These are phyloP conservation scores for Fusarium sp. DNA, from an alignment of 2,329 filamentous ascomycete genomes.

Conservation along the genomic window DNA sequence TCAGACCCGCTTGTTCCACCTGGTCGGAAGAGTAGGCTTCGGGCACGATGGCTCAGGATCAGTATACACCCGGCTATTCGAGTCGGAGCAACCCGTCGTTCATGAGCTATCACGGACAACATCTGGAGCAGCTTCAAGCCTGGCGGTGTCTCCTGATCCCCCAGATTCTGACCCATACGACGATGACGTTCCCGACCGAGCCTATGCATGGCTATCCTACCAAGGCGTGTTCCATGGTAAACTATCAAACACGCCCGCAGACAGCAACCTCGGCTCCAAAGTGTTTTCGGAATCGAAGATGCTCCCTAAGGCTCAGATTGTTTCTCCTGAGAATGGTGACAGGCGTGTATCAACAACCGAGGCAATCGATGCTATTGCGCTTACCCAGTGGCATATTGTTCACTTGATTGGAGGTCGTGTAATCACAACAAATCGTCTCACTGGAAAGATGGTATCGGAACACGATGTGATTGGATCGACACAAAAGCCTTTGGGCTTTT, in stretches of 20 bases:
- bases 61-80: slow-evolving; percentile 88
- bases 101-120: slow-evolving; percentile 74
- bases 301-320: slow-evolving; percentile 78
- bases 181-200: slow-evolving; percentile 72
- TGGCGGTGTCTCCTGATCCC: slow-evolving; percentile 81
- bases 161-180: slow-evolving; percentile 66
- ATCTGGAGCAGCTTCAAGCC: slow-evolving; percentile 67
- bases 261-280: slow-evolving; percentile 73
- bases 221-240: slow-evolving; percentile 91
- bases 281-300: slow-evolving; percentile 84
- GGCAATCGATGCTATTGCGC: slow-evolving; percentile 78
- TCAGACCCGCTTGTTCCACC: slow-evolving; percentile 80
- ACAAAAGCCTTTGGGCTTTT: slow-evolving; percentile 83
- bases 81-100: slow-evolving; percentile 81
- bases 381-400: slow-evolving; percentile 95
- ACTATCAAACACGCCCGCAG: slow-evolving; percentile 70
- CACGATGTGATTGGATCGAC: slow-evolving; percentile 84
- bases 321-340: slow-evolving; percentile 71
- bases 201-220: slow-evolving; percentile 90
- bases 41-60: slow-evolving; percentile 83
- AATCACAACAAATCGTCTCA: slow-evolving; percentile 86
- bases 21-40: slow-evolving; percentile 80
- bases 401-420: slow-evolving; percentile 84
- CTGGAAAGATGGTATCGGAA: slow-evolving; percentile 86
- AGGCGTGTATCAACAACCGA: slow-evolving; percentile 76